Evolutionary conservation across 179 eudicot species (phyloP).

Genomic region (Silene vulgaris): DNA sequence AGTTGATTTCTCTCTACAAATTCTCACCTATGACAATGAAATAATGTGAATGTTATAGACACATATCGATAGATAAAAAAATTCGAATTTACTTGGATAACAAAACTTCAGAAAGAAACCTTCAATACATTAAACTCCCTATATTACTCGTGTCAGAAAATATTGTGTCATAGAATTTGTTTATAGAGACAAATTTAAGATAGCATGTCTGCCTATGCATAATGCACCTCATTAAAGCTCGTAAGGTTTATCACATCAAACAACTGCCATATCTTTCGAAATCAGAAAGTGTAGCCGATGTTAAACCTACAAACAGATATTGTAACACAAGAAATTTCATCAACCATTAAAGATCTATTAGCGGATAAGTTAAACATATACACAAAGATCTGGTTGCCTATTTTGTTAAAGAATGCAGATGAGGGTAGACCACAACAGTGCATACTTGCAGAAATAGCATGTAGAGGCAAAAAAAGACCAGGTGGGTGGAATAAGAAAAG

Average conservation of each 20-base stretch:
- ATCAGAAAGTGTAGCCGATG: too few species aligned
- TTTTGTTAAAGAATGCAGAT: not conserved
- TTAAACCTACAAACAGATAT: too few species aligned
- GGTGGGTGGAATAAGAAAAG: not conserved
- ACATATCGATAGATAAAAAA: not conserved
- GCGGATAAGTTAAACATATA: not conserved
- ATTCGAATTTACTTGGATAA: not conserved
- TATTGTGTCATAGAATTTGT: not conserved
- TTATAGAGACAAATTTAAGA: not conserved
- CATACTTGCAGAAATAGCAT: not conserved
- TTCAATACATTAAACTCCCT: too few species aligned
- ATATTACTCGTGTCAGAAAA: not conserved
- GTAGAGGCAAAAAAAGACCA: not conserved
- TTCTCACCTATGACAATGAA: constrained; percentile 53
- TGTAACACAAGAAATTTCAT: too few species aligned
- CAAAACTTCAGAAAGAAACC: not conserved
- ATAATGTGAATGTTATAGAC: constrained; percentile 1
- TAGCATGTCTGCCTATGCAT: too few species aligned
- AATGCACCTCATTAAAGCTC: not conserved
- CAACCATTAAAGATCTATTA: too few species aligned
- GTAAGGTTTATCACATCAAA: not conserved
- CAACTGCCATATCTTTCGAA: not conserved
- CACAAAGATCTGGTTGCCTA: not conserved
- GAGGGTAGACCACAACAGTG: not conserved
- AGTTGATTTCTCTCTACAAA: constrained; percentile 75